Conservation (phyloP, 2,329 filamentous ascomycete species). For the Colletotrichum destructivum region DNA sequence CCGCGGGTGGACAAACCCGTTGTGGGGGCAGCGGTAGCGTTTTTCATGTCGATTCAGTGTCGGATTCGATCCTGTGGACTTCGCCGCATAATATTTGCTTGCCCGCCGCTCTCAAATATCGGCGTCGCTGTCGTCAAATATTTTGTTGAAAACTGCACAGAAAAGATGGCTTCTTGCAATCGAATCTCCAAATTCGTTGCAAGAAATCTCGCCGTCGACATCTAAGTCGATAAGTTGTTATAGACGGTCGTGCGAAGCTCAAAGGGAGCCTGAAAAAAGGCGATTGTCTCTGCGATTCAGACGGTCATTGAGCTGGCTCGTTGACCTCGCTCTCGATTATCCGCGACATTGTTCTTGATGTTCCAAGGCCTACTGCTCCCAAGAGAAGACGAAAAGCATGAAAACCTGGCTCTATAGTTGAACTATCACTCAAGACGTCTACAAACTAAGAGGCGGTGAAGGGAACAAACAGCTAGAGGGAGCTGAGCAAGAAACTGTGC, state of each 20-base stretch:
- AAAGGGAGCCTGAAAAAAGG: slow-evolving; percentile 21
- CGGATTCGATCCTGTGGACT: neutral
- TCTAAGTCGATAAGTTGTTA: slow-evolving; percentile 9
- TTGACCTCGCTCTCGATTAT: too few relatives aligned
- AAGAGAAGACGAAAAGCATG: neutral
- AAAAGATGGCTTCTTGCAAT: neutral
- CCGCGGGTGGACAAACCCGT: slow-evolving; percentile 5
- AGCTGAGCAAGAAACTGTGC: neutral
- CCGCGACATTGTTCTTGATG: neutral
- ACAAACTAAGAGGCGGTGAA: neutral
- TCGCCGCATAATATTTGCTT: neutral
- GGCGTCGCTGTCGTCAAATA: neutral
- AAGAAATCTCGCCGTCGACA: slow-evolving; percentile 3
- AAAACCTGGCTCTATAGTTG: too few relatives aligned
- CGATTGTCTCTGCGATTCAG: slow-evolving; percentile 20
- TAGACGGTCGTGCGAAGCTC: slow-evolving; percentile 24
- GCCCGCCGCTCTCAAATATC: slow-evolving; percentile 16
- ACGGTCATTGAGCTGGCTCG: neutral
- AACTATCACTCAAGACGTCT: too few relatives aligned
- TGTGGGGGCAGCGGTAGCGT: neutral
- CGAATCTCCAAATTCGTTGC: neutral
- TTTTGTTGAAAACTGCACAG: neutral
- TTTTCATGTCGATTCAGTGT: neutral
- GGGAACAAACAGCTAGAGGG: neutral
- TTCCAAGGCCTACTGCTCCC: neutral